Evolutionary conservation across 495 filamentous ascomycete genomes (phyloP).

Genomic region (Amorphotheca resinae): DNA sequence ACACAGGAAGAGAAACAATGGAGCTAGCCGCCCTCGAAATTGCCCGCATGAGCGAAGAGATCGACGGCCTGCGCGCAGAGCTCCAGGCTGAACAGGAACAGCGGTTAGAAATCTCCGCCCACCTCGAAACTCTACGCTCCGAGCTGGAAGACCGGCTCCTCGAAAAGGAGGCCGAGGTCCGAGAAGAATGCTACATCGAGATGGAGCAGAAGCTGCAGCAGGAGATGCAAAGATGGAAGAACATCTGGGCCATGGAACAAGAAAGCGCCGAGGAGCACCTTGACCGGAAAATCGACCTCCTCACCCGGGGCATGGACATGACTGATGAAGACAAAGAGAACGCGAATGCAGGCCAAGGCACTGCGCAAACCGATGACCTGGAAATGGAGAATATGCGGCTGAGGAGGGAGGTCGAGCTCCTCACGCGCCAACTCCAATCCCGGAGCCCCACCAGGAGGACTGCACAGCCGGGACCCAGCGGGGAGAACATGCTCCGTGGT

Average conservation of each 20-base stretch:
- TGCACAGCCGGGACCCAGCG: background rate
- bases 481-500: no score
- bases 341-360: slow-evolving; percentile 27
- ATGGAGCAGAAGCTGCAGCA: slow-evolving; percentile 66
- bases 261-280: slow-evolving; percentile 71
- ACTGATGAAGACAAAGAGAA: slow-evolving; percentile 34
- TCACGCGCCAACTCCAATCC: slow-evolving; percentile 33
- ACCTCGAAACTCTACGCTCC: slow-evolving; percentile 28
- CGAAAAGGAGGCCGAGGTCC: slow-evolving; percentile 68
- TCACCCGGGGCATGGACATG: slow-evolving; percentile 52
- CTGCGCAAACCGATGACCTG: slow-evolving; percentile 27
- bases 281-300: slow-evolving; percentile 80
- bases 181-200: slow-evolving; percentile 81
- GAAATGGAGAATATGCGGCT: slow-evolving; percentile 50
- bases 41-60: slow-evolving; percentile 56
- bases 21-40: slow-evolving; percentile 67
- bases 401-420: slow-evolving; percentile 35
- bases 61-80: slow-evolving; percentile 58
- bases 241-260: slow-evolving; percentile 56
- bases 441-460: slow-evolving; percentile 17
- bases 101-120: slow-evolving; percentile 45
- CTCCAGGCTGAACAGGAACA: slow-evolving; percentile 40
- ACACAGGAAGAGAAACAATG: slow-evolving; percentile 51
- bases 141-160: slow-evolving; percentile 49
- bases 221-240: slow-evolving; percentile 67